Percentiles rank a stretch among this genome's conserved stretches.
These are phyloP conservation scores for Phytophthora brassicae DNA, from an alignment of 352 stramenopile species.

Conservation along the genomic window DNA sequence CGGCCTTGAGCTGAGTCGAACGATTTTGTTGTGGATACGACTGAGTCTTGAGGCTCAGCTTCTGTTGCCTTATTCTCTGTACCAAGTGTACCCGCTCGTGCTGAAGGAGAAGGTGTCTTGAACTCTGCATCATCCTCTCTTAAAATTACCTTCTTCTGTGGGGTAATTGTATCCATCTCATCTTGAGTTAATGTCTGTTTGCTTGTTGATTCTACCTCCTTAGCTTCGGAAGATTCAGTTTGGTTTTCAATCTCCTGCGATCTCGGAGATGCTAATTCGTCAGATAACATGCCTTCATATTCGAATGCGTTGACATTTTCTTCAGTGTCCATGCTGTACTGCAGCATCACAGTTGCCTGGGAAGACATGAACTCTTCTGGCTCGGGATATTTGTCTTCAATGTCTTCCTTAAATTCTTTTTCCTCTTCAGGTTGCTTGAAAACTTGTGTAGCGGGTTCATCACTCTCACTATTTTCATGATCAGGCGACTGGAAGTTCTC, in stretches of 20 bases:
- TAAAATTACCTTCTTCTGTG: slow-evolving; percentile 1
- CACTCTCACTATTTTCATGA: slow-evolving; percentile 8
- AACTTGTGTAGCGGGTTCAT: slow-evolving; percentile 13
- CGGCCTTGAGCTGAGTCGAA: not conserved
- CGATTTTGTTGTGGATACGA: not conserved
- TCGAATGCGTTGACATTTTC: slow-evolving; percentile 37
- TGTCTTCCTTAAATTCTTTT: not conserved
- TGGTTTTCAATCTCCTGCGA: not conserved
- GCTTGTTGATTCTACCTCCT: slow-evolving; percentile 2
- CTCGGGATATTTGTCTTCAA: slow-evolving; percentile 8
- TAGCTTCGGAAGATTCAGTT: not conserved
- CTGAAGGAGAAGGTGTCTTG: slow-evolving; percentile 20
- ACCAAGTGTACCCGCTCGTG: slow-evolving; percentile 10
- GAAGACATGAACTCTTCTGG: slow-evolving; percentile 27
- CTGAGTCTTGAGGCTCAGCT: not conserved
- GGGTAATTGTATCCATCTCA: slow-evolving; percentile 1
- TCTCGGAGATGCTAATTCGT: slow-evolving; percentile 17
- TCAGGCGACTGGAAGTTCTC: not conserved
- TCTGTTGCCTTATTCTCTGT: slow-evolving; percentile 12
- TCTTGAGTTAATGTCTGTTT: not conserved
- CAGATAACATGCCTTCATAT: slow-evolving; percentile 26
- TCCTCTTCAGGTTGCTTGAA: slow-evolving; percentile 12
- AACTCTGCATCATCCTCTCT: slow-evolving; percentile 4
- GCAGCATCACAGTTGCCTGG: slow-evolving; percentile 31
- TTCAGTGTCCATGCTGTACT: slow-evolving; percentile 27